phyloP scores from a whole-genome alignment of 345 rosid genomes.

The Jatropha curcas region DNA sequence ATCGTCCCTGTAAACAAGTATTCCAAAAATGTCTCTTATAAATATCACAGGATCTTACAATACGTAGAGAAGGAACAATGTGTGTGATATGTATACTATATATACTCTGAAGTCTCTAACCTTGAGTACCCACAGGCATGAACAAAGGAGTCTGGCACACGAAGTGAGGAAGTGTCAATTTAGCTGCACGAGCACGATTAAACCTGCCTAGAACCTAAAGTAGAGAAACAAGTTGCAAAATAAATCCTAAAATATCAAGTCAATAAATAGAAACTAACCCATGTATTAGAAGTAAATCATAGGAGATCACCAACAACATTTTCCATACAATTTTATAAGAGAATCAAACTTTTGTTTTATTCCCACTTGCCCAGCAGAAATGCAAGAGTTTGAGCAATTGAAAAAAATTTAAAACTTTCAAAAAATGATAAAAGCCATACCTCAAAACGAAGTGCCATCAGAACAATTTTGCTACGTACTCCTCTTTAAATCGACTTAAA shows the following conservation, averaged over 20 bases:
- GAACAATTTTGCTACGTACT: neutral
- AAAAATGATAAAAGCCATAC: neutral
- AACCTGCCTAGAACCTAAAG: conserved; percentile 66
- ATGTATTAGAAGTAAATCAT: no score
- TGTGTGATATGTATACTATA: neutral
- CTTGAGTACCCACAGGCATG: conserved; percentile 91
- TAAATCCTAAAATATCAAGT: neutral
- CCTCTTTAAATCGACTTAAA: neutral
- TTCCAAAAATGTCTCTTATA: conserved; percentile 14
- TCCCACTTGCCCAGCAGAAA: neutral
- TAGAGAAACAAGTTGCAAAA: neutral
- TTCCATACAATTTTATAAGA: no score
- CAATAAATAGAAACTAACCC: no score
- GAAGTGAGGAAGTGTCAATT: conserved; percentile 64
- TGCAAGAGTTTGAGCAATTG: no score
- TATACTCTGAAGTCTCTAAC: conserved; percentile 39
- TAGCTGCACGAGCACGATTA: conserved; percentile 85
- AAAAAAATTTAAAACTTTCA: neutral
- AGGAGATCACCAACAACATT: no score
- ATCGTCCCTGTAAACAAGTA: conserved; percentile 59
- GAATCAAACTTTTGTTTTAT: no score
- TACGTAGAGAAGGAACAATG: neutral
- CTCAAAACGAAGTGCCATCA: conserved; percentile 26
- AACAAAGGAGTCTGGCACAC: conserved; percentile 72
- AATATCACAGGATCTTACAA: neutral